Evolutionary conservation across 225 moss, liverwort and hornwort genomes (phyloP), one percentile per base, ranked within the genome.

Genomic region (Takakia lepidozioides): DNA sequence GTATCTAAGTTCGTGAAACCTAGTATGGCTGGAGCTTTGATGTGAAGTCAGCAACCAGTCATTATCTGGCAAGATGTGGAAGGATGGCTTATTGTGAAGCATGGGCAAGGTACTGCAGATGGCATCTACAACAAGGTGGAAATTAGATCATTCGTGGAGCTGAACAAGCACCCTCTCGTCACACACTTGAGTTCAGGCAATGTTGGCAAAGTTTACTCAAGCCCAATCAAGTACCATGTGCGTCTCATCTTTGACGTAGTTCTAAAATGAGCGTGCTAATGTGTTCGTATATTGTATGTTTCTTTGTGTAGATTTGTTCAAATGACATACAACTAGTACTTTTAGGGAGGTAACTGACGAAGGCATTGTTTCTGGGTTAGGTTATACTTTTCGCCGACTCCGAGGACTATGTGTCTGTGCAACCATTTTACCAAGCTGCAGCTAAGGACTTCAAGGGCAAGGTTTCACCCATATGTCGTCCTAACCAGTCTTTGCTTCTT

Each of bases 151-250:
- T 91, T 99, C 48, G 75, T 87, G 55, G 63, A 63, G 45, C 39
- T 80, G 49, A 87, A 91, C 67, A 99, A 85, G 74, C 64, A 76
- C 50, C 78, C 83, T 4, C 75, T 99, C 28, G 72, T 91, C 11
- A 78, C 71, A 1, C 55, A 73, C 42, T 51, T 99, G 59, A 54
- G 81, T 62, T 54, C 75, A 22, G 65, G 65, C 34, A 87, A 85
- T 58, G 67, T 78, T 2, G 73, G 63, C 38, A 66, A 61, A 39
- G 72, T 99, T 24, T 99, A 87, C 17, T 44, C 69, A 35, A 99
- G 91, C 68, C 69, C 81, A 16, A 20, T 85, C 48, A 83, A 88
- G 66, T 71, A 88, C 61, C 98, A 93, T 67, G 93, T 93, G 46
- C 11, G 29, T 57, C 3, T 46, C 5, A 20, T n/a, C n/a, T n/a